Evolutionary conservation across 2,329 filamentous ascomycete genomes (phyloP).

Genomic region (Dothideomycetidae sp.): DNA sequence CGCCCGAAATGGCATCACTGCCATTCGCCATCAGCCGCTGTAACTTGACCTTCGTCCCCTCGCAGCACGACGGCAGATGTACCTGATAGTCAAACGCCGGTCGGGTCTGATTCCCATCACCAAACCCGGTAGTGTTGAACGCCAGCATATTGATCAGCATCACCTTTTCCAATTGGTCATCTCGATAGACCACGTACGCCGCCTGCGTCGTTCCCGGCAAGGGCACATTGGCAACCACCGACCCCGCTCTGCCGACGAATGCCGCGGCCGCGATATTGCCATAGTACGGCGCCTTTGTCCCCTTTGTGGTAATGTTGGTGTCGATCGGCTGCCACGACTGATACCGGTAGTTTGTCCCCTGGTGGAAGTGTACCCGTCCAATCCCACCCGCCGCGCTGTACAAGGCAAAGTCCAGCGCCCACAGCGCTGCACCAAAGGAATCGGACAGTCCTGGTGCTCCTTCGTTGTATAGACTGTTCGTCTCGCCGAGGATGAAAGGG

Average conservation of each 20-base stretch:
- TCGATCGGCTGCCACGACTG: neutral
- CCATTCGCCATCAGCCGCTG: conserved; percentile 45
- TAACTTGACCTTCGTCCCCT: conserved; percentile 27
- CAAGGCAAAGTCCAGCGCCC: neutral
- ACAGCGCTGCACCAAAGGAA: neutral
- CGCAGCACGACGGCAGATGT: too few relatives aligned
- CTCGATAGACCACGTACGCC: too few relatives aligned
- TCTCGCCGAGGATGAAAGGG: neutral
- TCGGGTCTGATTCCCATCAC: too few relatives aligned
- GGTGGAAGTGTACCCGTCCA: neutral
- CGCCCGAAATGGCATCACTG: conserved; percentile 47
- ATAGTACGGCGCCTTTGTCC: too few relatives aligned
- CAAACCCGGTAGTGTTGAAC: too few relatives aligned
- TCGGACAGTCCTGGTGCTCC: neutral
- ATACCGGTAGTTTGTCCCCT: neutral
- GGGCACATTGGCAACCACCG: too few relatives aligned
- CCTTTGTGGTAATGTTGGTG: neutral
- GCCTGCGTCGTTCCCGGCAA: too few relatives aligned
- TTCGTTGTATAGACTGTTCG: neutral
- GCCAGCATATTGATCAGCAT: too few relatives aligned
- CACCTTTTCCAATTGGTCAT: too few relatives aligned
- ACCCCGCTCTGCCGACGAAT: too few relatives aligned
- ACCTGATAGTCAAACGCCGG: too few relatives aligned
- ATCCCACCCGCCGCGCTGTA: neutral
- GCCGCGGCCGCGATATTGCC: neutral